Conservation (phyloP, 2,329 filamentous ascomycete species). For the Aspergillus puulaauensis region DNA sequence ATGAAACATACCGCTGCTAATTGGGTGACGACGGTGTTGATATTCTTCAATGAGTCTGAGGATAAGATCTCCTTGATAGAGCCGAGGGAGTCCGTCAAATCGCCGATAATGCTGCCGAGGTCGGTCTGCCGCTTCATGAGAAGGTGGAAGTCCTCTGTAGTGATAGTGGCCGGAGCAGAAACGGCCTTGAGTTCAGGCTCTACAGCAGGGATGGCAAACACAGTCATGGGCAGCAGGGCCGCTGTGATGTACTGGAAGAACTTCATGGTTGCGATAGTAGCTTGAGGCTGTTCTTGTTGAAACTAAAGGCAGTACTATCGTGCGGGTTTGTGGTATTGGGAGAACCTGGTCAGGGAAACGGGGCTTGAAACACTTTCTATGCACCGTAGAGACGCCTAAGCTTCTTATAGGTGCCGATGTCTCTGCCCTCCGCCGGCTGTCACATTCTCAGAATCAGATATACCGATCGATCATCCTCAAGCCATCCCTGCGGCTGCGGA, state of each 20-base stretch:
- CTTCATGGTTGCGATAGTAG: constrained; percentile 6
- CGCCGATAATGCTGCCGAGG: constrained; percentile 6
- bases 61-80: constrained; percentile 12
- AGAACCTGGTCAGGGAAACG: not conserved
- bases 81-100: constrained; percentile 4
- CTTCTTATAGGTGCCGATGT: constrained; percentile 4
- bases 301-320: not conserved
- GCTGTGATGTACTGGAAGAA: constrained; percentile 10
- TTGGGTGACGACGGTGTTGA: constrained; percentile 7
- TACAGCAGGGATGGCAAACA: constrained; percentile 8
- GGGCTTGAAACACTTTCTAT: not conserved
- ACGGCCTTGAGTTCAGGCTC: constrained; percentile 9
- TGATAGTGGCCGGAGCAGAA: not conserved
- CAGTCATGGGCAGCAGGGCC: constrained; percentile 11
- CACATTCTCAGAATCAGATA: constrained; percentile 3
- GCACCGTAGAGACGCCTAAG: not conserved
- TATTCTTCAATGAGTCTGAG: constrained; percentile 11
- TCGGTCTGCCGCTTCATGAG: constrained; percentile 2
- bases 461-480: constrained; percentile 1
- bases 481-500: constrained; percentile 2
- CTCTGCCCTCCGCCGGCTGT: not conserved
- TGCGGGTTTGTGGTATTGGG: not conserved
- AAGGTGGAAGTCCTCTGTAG: constrained; percentile 1
- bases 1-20: no score
- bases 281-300: not conserved